Evolutionary conservation across 805 yeast genomes (phyloP).

Genomic region (Scheffersomyces ergatensis): DNA sequence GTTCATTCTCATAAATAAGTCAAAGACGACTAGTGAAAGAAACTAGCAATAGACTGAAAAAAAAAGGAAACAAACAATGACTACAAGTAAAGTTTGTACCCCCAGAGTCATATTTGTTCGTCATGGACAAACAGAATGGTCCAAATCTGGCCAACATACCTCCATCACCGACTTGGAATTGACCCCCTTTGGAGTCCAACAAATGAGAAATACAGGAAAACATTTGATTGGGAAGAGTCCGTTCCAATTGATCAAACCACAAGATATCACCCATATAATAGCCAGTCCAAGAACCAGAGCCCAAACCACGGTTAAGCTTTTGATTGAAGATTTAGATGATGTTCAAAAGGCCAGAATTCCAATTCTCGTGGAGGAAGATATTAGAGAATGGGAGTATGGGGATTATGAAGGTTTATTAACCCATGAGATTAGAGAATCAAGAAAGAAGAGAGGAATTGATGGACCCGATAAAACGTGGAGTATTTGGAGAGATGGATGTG

Average conservation of each 20-base stretch:
- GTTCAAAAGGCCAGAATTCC: constrained; percentile 34
- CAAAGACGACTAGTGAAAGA: no score
- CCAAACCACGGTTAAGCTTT: constrained; percentile 63
- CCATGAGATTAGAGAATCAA: constrained; percentile 57
- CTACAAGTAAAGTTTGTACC: constrained; percentile 31
- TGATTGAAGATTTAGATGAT: constrained; percentile 41
- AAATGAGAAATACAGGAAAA: constrained; percentile 72
- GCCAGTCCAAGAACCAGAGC: constrained; percentile 86
- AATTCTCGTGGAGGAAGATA: constrained; percentile 55
- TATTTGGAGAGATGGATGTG: constrained; percentile 93
- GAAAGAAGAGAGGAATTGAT: constrained; percentile 55
- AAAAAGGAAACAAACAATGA: no score
- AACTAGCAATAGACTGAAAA: no score
- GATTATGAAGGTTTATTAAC: constrained; percentile 87
- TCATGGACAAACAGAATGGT: constrained; percentile 96
- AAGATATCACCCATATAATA: constrained; percentile 58
- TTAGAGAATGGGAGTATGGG: constrained; percentile 96
- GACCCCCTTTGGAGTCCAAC: constrained; percentile 73
- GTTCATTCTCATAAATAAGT: no score
- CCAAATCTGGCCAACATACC: constrained; percentile 89
- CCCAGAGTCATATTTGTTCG: constrained; percentile 74
- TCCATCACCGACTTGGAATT: constrained; percentile 79
- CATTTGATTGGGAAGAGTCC: constrained; percentile 59
- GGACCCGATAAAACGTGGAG: constrained; percentile 54
- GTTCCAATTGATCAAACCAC: constrained; percentile 58